These are phyloP conservation scores for Helichrysum umbraculigerum DNA, from an alignment of 129 eudicot genomes.

Conservation along the genomic window DNA sequence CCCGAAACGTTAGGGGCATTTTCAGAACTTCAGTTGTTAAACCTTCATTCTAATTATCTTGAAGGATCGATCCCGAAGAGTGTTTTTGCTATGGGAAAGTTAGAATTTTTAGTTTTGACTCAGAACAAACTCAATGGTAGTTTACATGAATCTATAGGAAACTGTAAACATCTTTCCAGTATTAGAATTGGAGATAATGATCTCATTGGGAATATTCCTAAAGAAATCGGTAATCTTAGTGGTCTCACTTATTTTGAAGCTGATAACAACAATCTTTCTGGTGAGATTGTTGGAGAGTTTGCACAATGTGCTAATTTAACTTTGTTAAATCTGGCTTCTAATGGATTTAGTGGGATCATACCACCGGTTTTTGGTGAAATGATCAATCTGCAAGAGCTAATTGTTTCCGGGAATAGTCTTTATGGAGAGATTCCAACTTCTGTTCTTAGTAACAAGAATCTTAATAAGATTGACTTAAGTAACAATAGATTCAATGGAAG, in stretches of 20 bases:
- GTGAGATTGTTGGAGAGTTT: conserved; percentile 76
- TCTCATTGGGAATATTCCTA: conserved; percentile 73
- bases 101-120: conserved; percentile 75
- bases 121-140: conserved; percentile 68
- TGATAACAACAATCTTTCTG: conserved; percentile 84
- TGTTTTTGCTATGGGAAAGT: conserved; percentile 66
- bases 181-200: conserved; percentile 82
- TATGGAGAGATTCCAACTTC: conserved; percentile 78
- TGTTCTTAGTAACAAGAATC: conserved; percentile 70
- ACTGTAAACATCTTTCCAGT: conserved; percentile 77
- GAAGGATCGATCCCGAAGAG: conserved; percentile 74
- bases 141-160: conserved; percentile 70
- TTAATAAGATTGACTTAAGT: conserved; percentile 91
- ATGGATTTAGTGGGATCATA: conserved; percentile 74
- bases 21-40: conserved; percentile 68
- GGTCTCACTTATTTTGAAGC: conserved; percentile 96
- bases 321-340: conserved; percentile 84
- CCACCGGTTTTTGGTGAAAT: conserved; percentile 76
- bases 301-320: conserved; percentile 76
- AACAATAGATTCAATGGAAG: conserved; percentile 83
- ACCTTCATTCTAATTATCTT: conserved; percentile 89
- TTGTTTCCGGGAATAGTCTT: conserved; percentile 78
- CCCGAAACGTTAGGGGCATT: conserved; percentile 65
- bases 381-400: conserved; percentile 74
- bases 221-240: conserved; percentile 67